Evolutionary conservation across 352 stramenopile species (phyloP).

Genomic region (Pythium biforme): DNA sequence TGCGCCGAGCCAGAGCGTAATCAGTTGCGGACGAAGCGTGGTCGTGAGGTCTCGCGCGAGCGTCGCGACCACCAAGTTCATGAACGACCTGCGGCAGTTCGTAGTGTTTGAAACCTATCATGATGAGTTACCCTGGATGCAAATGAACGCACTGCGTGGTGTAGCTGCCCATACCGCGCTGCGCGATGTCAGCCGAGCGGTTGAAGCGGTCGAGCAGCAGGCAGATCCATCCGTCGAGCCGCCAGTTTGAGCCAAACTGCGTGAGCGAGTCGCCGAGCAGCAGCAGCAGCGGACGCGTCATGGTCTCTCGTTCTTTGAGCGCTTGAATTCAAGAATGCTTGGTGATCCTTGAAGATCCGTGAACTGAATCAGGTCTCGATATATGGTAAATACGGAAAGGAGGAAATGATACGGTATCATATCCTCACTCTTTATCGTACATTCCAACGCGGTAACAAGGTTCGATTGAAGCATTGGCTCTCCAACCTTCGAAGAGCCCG

Average conservation of each 20-base stretch:
- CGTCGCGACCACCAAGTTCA: slow-evolving; percentile 31
- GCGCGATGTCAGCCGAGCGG: slow-evolving; percentile 45
- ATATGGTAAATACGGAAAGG: no score
- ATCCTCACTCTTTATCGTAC: no score
- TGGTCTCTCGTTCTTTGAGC: no score
- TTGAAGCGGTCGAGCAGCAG: slow-evolving; percentile 56
- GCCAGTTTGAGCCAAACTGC: slow-evolving; percentile 34
- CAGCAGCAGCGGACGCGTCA: slow-evolving; percentile 40
- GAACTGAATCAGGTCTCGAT: no score
- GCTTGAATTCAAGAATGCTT: no score
- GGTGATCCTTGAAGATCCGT: no score
- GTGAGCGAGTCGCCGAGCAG: slow-evolving; percentile 71
- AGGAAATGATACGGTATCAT: no score
- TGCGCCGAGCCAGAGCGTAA: slow-evolving; percentile 49
- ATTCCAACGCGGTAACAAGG: no score
- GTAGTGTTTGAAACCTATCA: no score
- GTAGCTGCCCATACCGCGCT: slow-evolving; percentile 54
- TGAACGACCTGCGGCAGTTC: slow-evolving; percentile 24
- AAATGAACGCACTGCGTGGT: slow-evolving; percentile 30
- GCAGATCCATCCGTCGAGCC: slow-evolving; percentile 39
- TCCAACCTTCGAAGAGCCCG: no score
- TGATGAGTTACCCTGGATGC: no score
- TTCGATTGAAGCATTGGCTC: no score
- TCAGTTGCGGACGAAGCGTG: slow-evolving; percentile 25
- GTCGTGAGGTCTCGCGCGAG: slow-evolving; percentile 32